Evolutionary conservation across 257 asterid genomes (phyloP), one percentile per base, ranked within the genome.

Genomic region (Voacanga thouarsii): DNA sequence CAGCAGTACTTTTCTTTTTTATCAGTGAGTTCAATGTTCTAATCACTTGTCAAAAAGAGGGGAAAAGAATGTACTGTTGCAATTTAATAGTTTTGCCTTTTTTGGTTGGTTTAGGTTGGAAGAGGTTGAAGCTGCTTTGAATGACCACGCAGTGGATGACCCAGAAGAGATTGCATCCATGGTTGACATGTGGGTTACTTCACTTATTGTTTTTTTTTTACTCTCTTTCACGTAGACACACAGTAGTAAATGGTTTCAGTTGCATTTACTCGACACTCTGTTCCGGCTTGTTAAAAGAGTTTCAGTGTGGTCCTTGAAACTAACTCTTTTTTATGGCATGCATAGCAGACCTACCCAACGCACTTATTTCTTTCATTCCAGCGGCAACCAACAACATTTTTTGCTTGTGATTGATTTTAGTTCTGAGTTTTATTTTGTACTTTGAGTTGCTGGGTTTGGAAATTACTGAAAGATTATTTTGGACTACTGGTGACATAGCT

Each of bases 131-230:
- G 89, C 79, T 73, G 86, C 82, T 72, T 81, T 88, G 84, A 89
- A 80, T 84, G 90, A 84, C 76, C 96, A 91, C 81, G 96, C 98
- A 23, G 94, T 94, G 81, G 92, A 81, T 78, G 90, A 94, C 82
- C 98, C 98, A 49, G 97, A 92, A 82, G 93, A 86, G 84, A 90
- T 92, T 83, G 97, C 89, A 60, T 81, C 91, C 81, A 88, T 92
- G 94, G 98, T 94, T 84, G 94, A 87, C 56, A 89, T 89, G 98
- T 94, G 85, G 85, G 98, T 85, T 72, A 56, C 30, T 50, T 59
- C 18, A 49, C 7, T 15, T 76, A 80, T 21, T 68, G 59, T 53
- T 68, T 72, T 11, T 53, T 6, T 76, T 26, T 74, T 56, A 30
- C 39, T 50, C 53, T 70, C 50, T 16, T 8, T 26, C 14, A 74